These are phyloP conservation scores for Croton setiger DNA, from an alignment of 441 rosid genomes.

Conservation along the genomic window DNA sequence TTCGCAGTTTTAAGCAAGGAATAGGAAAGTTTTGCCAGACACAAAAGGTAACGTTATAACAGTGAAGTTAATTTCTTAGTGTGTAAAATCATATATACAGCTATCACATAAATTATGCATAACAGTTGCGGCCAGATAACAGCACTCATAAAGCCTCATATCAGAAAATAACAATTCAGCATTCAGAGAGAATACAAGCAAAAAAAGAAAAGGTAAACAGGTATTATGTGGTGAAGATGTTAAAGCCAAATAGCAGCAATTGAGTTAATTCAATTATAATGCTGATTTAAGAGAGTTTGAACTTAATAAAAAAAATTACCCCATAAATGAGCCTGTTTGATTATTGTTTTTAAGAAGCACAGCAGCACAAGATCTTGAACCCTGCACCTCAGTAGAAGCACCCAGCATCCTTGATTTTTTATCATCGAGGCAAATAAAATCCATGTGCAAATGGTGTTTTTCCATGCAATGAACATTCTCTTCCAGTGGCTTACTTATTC, in stretches of 20 bases:
- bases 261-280: not conserved
- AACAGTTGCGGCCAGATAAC: not conserved
- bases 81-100: not conserved
- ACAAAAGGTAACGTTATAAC: conserved; percentile 1
- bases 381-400: conserved; percentile 35
- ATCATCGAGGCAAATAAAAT: conserved; percentile 53
- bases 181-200: not conserved
- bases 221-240: not conserved
- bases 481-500: conserved; percentile 54
- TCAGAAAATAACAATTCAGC: not conserved
- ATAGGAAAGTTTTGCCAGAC: not conserved
- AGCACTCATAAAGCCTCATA: not conserved
- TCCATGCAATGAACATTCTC: conserved; percentile 62
- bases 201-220: not conserved
- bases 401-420: conserved; percentile 27
- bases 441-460: conserved; percentile 49
- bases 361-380: conserved; percentile 59
- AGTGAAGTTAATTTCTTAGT: not conserved
- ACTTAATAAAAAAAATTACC: conserved; percentile 43
- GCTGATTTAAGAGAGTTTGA: not conserved
- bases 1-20: not conserved
- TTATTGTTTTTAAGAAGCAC: conserved; percentile 60
- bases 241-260: not conserved
- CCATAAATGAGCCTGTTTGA: conserved; percentile 28
- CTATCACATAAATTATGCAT: not conserved